Evolutionary conservation across 2,329 filamentous ascomycete genomes (phyloP), one percentile per base, ranked within the genome.

Genomic region (Fusarium heterosporum): DNA sequence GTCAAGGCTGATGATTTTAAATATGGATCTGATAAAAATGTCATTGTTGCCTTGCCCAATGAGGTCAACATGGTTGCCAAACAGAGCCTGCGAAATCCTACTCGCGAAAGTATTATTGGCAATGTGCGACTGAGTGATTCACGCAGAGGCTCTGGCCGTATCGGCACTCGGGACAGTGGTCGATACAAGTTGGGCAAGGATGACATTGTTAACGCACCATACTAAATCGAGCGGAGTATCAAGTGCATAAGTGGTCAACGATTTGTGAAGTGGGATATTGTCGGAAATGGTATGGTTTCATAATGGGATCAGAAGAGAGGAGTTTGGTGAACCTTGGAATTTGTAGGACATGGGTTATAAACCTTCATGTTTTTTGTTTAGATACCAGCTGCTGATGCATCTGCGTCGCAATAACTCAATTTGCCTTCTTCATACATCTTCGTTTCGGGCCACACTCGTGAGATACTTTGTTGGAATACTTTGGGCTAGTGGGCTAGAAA

Each of bases 1-100:
- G 93, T 99, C 75, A 97, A 96, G 84, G 96, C 96, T 6, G 96
- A 99, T 78, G 97, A 99, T 78, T 99, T 99, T 88, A 93, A 96
- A 74, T 99, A 93, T 74, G 95, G 95, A 45, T 94, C 90, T 7
- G 96, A 99, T 79, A 97, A 97, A 87, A 97, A 97, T 74, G 93
- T 99, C 73, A 97, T 99, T 74, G 95, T 99, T 34, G 96, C 96
- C 1, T 82, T 99, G 66, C 94, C 96, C 3, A 97, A 99, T 76
- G 94, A 98, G 78, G 96, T 99, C 70, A 96, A 97, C 79, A 98
- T 98, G 94, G 93, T 99, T 13, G 91, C 90, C 43, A 94, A 95
- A 79, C 87, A 90, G 72, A 90, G 89, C 57, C 86, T 99, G 75
- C 93, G 93, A 83, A 90, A 90, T 74, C 93, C 95, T 2, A 98